A percentile compares a stretch with the other conserved stretches of the same genome.
Conservation (phyloP, 192 early-diverging fungal genomes). For the Gamsiella multidivaricata region DNA sequence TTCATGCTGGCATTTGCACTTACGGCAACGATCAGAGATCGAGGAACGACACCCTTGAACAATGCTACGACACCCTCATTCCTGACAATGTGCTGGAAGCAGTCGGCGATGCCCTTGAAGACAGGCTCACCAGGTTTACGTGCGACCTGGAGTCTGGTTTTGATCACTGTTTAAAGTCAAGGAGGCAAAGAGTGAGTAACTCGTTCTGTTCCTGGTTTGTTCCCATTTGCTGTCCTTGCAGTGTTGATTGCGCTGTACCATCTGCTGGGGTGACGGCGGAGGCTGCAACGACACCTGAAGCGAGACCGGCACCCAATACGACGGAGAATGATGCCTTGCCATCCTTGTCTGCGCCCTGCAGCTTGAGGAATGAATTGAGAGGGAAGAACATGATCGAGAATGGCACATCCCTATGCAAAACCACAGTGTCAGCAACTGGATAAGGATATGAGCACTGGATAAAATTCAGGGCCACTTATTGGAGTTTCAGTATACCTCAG, state of each 20-base stretch:
- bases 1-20: background rate
- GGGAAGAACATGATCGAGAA: conserved; percentile 69
- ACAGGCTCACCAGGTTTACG: conserved; percentile 54
- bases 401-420: conserved; percentile 57
- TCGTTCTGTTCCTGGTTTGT: no score
- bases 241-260: no score
- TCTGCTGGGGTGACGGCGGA: conserved; percentile 55
- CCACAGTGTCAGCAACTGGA: background rate
- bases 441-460: background rate
- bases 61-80: conserved; percentile 60
- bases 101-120: conserved; percentile 53
- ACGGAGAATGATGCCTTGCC: conserved; percentile 62
- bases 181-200: no score
- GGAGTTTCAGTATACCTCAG: conserved; percentile 28
- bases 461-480: background rate
- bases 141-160: conserved; percentile 63
- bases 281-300: conserved; percentile 55
- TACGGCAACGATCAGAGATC: conserved; percentile 64
- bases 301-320: conserved; percentile 66
- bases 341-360: conserved; percentile 35
- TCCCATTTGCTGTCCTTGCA: no score
- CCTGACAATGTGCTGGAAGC: conserved; percentile 61
- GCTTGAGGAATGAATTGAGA: conserved; percentile 56
- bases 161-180: conserved; percentile 56
- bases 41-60: conserved; percentile 70